These are phyloP conservation scores for Musa itinerans DNA, from an alignment of 176 grass and related monocot genomes.

Conservation along the genomic window DNA sequence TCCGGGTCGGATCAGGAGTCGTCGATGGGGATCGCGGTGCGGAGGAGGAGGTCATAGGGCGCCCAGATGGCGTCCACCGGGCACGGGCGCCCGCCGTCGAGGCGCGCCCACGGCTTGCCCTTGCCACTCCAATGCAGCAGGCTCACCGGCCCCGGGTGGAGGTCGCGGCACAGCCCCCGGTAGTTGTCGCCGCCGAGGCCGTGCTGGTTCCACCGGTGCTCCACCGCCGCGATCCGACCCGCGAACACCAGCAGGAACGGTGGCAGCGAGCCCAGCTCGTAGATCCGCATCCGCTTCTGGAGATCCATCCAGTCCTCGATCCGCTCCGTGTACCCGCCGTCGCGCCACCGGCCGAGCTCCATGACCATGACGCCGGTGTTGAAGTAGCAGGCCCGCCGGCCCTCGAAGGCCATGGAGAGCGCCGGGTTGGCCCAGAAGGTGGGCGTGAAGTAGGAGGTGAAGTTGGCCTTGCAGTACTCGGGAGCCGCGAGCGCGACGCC, in stretches of 20 bases:
- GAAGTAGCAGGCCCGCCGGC: conserved; percentile 13
- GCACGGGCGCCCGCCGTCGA: conserved; percentile 18
- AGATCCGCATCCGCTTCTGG: conserved; percentile 26
- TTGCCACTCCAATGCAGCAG: conserved; percentile 21
- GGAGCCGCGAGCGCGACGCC: conserved; percentile 12
- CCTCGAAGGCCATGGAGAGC: conserved; percentile 17
- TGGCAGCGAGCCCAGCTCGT: conserved; percentile 19
- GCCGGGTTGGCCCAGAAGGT: conserved; percentile 10
- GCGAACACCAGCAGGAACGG: conserved; percentile 15
- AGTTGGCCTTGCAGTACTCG: conserved; percentile 24
- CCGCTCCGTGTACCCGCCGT: conserved; percentile 12
- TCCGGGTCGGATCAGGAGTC: neutral
- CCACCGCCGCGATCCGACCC: conserved; percentile 36
- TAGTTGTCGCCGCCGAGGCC: conserved; percentile 89
- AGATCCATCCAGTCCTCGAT: conserved; percentile 25
- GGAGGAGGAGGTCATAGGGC: conserved; percentile 22
- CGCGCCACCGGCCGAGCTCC: conserved; percentile 14
- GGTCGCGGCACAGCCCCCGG: conserved; percentile 18
- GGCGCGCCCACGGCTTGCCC: conserved; percentile 20
- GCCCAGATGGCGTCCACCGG: conserved; percentile 15
- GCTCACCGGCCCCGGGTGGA: conserved; percentile 18
- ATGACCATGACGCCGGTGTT: conserved; percentile 25
- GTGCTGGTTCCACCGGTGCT: conserved; percentile 98
- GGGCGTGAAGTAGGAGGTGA: conserved; percentile 17
- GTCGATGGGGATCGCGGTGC: conserved; percentile 4